Evolutionary conservation across 225 moss, liverwort and hornwort species (phyloP), one percentile per base, ranked within the genome.

Genomic region (Antitrichia curtipendula): DNA sequence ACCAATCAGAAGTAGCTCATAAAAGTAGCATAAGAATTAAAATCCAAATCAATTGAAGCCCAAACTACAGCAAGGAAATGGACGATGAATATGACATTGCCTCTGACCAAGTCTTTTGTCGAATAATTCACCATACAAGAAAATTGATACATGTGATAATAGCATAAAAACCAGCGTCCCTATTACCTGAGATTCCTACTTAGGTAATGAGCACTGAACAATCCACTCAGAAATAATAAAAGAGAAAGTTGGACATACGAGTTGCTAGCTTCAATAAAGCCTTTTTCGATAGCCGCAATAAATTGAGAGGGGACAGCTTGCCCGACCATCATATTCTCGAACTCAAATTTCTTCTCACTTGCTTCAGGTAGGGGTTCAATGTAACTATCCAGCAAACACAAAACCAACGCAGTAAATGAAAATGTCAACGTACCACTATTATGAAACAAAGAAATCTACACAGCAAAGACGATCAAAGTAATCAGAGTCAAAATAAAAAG

Each of bases 281-380:
- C 98, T 88, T 98, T 98, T 87, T 97, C 98, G 70, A 98, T 98
- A 69, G 98, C 97, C 47, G 97, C 94, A 86, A 98, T 95, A 87
- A 95, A 98, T 78, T 95, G 95, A 18, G 97, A 95, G 69, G 98
- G 98, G 80, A 98, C 93, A 70, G 97, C 97, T 95, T 97, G 98
- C 88, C 98, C 98, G 85, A 98, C 95, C 98, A 98, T 98, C 89
- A 94, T 90, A 83, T 98, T 98, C 85, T 94, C 94, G 82, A 98
- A 98, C 89, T 95, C 97, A 69, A 98, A 96, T 92, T 98, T 98
- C 92, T 95, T 97, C 54, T 95, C 98, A 83, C 92, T 92, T 62
- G 82, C 95, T 91, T 97, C 98, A 58, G 95, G 96, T 69, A 96
- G 84, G 14, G 98, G 98, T 88, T 98, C 98, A 58, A 98, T 86